Conservation (phyloP, 2,329 filamentous ascomycete species). For the Aureobasidium musti region DNA sequence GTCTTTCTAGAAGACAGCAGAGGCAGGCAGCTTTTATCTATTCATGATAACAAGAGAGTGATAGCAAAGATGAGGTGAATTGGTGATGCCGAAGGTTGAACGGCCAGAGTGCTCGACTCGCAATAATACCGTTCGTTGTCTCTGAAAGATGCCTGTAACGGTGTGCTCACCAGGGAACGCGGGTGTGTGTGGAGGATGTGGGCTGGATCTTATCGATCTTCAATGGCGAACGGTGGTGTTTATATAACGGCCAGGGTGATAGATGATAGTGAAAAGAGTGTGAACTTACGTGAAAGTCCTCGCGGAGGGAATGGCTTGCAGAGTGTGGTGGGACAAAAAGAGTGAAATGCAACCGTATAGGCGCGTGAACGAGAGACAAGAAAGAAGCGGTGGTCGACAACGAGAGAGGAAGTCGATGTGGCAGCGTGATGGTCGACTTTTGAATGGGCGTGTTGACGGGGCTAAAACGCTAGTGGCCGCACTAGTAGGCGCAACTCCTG, state of each 20-base stretch:
- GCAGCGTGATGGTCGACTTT: conserved; percentile 30
- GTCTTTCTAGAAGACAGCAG: conserved; percentile 22
- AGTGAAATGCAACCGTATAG: conserved; percentile 31
- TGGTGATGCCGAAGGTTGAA: conserved; percentile 18
- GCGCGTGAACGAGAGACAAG: conserved; percentile 33
- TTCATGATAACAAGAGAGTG: conserved; percentile 6
- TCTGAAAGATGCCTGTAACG: conserved; percentile 7
- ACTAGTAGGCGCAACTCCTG: conserved; percentile 19
- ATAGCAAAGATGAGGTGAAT: conserved; percentile 14
- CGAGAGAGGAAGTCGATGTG: conserved; percentile 26
- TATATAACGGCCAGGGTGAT: conserved; percentile 23
- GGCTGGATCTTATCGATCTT: conserved; percentile 31
- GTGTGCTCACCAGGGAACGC: conserved; percentile 27
- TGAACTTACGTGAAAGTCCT: conserved; percentile 32
- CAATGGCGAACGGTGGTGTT: conserved; percentile 27
- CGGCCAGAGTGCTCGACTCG: conserved; percentile 26
- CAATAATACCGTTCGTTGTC: conserved; percentile 29
- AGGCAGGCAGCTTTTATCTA: conserved; percentile 30
- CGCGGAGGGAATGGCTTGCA: conserved; percentile 30
- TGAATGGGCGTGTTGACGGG: conserved; percentile 17
- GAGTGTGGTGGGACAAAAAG: conserved; percentile 29
- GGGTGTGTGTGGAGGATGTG: conserved; percentile 2
- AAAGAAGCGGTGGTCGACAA: conserved; percentile 29
- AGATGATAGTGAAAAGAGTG: neutral
- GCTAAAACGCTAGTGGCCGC: conserved; percentile 28